phyloP scores from a whole-genome alignment of 83 land plant species.

The Diphasiastrum complanatum region DNA sequence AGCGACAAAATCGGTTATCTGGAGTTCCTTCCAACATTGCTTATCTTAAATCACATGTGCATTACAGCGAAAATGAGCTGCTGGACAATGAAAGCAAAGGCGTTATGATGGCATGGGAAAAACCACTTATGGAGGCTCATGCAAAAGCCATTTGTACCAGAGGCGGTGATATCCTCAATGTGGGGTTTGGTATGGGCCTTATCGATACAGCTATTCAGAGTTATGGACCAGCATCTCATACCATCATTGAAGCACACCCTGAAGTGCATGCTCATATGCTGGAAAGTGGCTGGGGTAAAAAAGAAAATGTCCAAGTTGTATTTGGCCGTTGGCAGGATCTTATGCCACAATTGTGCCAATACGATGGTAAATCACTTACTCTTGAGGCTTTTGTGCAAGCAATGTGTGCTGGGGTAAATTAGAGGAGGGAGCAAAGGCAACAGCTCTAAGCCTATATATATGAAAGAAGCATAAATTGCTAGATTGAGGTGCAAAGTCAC shows the following conservation, averaged over 20 bases:
- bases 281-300: constrained; percentile 79
- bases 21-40: constrained; percentile 17
- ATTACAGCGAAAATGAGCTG: constrained; percentile 74
- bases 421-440: too few species aligned
- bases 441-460: too few species aligned
- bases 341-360: constrained; percentile 62
- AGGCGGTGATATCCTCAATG: constrained; percentile 67
- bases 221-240: constrained; percentile 56
- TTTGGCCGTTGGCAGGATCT: constrained; percentile 98
- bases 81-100: constrained; percentile 83
- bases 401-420: too few species aligned
- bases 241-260: constrained; percentile 95
- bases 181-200: constrained; percentile 98
- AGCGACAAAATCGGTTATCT: constrained; percentile 26
- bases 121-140: constrained; percentile 95
- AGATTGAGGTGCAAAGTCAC: too few species aligned
- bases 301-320: constrained; percentile 70
- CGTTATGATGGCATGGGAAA: constrained; percentile 99
- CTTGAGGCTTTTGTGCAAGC: too few species aligned
- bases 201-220: constrained; percentile 92
- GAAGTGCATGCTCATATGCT: constrained; percentile 89
- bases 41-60: constrained; percentile 75
- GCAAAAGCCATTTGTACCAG: constrained; percentile 73
- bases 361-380: constrained; percentile 73
- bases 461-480: too few species aligned